Conservation (phyloP, 2,329 filamentous ascomycete genomes). For the Neonectria coccinea region DNA sequence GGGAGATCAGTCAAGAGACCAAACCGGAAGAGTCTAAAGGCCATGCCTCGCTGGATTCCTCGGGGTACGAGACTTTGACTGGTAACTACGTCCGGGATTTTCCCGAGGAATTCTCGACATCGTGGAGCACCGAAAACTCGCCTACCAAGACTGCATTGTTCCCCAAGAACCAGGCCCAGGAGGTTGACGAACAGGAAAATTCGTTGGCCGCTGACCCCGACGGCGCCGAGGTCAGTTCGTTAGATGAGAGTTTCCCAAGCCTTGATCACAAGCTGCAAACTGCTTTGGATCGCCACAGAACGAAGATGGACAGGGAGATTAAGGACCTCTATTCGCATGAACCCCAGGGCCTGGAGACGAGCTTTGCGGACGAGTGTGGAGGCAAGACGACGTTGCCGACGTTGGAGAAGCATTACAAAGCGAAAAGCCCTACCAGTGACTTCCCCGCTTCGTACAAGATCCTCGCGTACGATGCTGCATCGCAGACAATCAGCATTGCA, state of each 20-base stretch:
- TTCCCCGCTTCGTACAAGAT: constrained; percentile 66
- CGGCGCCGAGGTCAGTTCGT: constrained; percentile 51
- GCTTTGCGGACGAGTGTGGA: constrained; percentile 58
- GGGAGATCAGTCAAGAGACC: constrained; percentile 35
- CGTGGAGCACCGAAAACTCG: constrained; percentile 53
- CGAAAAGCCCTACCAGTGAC: constrained; percentile 20
- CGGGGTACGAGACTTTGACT: constrained; percentile 49
- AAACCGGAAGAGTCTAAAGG: constrained; percentile 26
- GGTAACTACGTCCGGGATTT: constrained; percentile 65
- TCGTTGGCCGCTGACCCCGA: constrained; percentile 35
- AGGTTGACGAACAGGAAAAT: neutral
- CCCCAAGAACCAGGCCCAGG: constrained; percentile 33
- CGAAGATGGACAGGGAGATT: constrained; percentile 18
- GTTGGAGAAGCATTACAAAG: constrained; percentile 50
- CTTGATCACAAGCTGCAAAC: constrained; percentile 45
- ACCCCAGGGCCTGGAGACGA: constrained; percentile 62
- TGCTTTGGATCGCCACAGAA: constrained; percentile 45
- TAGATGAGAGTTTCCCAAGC: constrained; percentile 57
- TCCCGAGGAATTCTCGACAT: constrained; percentile 61
- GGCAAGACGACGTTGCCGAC: constrained; percentile 51
- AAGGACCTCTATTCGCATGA: constrained; percentile 57
- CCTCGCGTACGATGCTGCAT: constrained; percentile 72
- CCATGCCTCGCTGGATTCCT: constrained; percentile 21
- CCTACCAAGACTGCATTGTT: constrained; percentile 42
- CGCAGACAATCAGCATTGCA: constrained; percentile 67